Percentiles rank a stretch among this genome's conserved stretches.
Evolutionary conservation across 345 rosid species (phyloP).

Genomic region (Citrus glauca): DNA sequence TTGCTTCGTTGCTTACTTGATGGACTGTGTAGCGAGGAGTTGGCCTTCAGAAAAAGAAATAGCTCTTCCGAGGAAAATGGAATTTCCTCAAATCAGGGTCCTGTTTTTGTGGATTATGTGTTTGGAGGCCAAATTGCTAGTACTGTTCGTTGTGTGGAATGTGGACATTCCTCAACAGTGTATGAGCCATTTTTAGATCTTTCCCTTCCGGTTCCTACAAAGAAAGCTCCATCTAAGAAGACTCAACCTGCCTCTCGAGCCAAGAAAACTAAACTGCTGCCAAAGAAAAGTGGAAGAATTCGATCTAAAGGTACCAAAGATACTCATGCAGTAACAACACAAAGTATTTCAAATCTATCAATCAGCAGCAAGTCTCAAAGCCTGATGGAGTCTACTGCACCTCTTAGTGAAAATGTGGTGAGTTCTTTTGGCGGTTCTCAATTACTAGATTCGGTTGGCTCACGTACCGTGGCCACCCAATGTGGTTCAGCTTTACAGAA

Average conservation of each 20-base stretch:
- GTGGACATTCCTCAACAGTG: constrained; percentile 83
- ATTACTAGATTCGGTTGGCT: constrained; percentile 19
- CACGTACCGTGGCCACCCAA: constrained; percentile 20
- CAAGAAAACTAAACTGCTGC: constrained; percentile 69
- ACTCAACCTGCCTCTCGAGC: constrained; percentile 47
- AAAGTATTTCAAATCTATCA: constrained; percentile 27
- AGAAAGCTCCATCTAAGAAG: constrained; percentile 65
- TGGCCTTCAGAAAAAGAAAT: constrained; percentile 41
- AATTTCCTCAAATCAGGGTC: constrained; percentile 31
- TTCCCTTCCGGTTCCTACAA: constrained; percentile 84
- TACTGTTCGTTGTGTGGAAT: constrained; percentile 78
- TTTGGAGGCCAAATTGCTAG: constrained; percentile 92
- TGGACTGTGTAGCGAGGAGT: constrained; percentile 75
- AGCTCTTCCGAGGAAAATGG: constrained; percentile 32
- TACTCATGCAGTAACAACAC: constrained; percentile 29
- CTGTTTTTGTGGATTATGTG: constrained; percentile 64
- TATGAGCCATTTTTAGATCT: constrained; percentile 94
- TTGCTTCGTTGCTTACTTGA: constrained; percentile 85
- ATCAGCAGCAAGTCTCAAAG: constrained; percentile 21
- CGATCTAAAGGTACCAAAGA: constrained; percentile 46
- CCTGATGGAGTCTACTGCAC: constrained; percentile 12
- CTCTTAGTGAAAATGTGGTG: constrained; percentile 17
- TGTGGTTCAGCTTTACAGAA: constrained; percentile 28
- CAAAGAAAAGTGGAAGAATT: constrained; percentile 48
- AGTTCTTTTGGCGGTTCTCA: constrained; percentile 29